These are phyloP conservation scores for Penicillium roqueforti DNA, from an alignment of 495 filamentous ascomycete species.

Conservation along the genomic window DNA sequence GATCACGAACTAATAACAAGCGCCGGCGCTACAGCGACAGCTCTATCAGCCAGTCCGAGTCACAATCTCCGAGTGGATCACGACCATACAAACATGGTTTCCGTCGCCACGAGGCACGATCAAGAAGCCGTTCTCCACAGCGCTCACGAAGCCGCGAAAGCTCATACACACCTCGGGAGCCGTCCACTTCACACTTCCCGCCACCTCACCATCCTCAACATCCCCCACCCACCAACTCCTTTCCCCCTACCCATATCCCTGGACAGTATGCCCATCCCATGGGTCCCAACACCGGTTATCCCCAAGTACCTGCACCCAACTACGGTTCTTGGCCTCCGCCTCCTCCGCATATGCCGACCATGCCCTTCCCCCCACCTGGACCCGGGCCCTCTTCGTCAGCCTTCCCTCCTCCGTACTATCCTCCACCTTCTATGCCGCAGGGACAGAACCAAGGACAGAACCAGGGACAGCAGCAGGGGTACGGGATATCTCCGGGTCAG, in stretches of 20 bases:
- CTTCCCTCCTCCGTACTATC: conserved; percentile 25
- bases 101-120: conserved; percentile 25
- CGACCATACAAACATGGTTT: conserved; percentile 19
- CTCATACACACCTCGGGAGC: conserved; percentile 46
- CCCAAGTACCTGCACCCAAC: conserved; percentile 45
- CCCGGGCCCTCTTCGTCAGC: conserved; percentile 21
- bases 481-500: conserved; percentile 32
- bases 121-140: conserved; percentile 19
- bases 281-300: conserved; percentile 17
- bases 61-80: conserved; percentile 8
- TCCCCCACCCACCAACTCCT: conserved; percentile 21
- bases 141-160: conserved; percentile 37
- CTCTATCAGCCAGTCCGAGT: conserved; percentile 33
- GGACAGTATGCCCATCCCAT: conserved; percentile 15
- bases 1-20: conserved; percentile 36
- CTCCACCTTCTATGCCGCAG: conserved; percentile 17
- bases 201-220: conserved; percentile 26
- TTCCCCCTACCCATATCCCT: conserved; percentile 23
- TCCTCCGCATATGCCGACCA: conserved; percentile 26
- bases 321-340: conserved; percentile 53
- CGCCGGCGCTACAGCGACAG: conserved; percentile 49
- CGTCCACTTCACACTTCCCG: conserved; percentile 26
- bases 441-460: conserved; percentile 8
- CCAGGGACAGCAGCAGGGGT: conserved; percentile 24
- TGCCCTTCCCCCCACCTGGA: conserved; percentile 21